Percentiles rank a stretch among this genome's conserved stretches.
Conservation (phyloP, 73 alveolate species). For the Tetrahymena thermophila region DNA sequence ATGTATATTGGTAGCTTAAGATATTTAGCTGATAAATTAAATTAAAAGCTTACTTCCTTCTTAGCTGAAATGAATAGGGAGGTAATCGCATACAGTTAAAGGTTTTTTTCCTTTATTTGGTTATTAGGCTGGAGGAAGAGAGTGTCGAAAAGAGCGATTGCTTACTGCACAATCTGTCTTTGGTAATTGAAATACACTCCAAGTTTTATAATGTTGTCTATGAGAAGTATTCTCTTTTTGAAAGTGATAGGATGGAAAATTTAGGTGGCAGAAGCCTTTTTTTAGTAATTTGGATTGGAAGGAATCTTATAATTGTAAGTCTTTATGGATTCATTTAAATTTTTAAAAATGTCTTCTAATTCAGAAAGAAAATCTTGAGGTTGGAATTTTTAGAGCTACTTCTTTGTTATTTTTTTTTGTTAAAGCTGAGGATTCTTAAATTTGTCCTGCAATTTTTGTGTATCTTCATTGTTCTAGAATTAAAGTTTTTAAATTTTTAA, state of each 20-base stretch:
- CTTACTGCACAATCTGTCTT: background rate
- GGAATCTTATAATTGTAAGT: background rate
- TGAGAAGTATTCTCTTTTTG: background rate
- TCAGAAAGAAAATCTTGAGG: background rate
- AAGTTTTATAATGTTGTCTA: background rate
- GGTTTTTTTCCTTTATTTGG: background rate
- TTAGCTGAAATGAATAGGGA: background rate
- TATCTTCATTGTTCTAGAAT: background rate
- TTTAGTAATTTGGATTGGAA: background rate
- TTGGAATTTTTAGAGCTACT: background rate
- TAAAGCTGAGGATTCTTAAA: background rate
- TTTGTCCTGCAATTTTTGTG: background rate
- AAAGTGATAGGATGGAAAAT: background rate
- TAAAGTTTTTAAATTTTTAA: background rate
- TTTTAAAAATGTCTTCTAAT: background rate
- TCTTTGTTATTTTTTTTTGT: background rate
- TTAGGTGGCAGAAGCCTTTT: background rate
- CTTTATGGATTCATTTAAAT: background rate
- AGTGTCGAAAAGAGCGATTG: background rate
- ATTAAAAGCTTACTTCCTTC: background rate
- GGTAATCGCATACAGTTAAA: background rate
- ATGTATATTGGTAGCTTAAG: too few relatives aligned
- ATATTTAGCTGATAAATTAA: background rate
- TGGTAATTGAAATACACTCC: background rate
- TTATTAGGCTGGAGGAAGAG: constrained; percentile 4